Conservation (phyloP, 495 filamentous ascomycete genomes). For the Xylaria intraflava region DNA sequence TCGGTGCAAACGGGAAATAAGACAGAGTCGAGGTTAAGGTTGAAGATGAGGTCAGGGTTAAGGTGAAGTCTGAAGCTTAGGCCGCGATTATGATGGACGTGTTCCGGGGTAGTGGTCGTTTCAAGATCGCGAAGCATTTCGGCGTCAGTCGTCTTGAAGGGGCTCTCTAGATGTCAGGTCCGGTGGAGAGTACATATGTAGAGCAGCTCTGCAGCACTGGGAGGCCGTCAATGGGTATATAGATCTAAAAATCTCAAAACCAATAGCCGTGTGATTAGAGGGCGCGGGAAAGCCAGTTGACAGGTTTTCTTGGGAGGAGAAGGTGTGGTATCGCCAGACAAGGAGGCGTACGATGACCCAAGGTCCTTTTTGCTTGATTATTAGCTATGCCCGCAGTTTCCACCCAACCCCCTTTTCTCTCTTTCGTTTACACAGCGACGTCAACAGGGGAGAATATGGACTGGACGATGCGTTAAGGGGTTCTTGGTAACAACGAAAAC, state of each 20-base stretch:
- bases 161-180: constrained; percentile 8
- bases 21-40: constrained; percentile 13
- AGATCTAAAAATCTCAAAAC: constrained; percentile 8
- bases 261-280: constrained; percentile 18
- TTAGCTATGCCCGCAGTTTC: not conserved
- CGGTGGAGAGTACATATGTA: constrained; percentile 21
- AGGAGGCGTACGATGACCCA: not conserved
- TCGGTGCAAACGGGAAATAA: constrained; percentile 11
- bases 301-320: constrained; percentile 13
- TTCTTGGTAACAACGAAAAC: not conserved
- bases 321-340: constrained; percentile 10
- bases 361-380: not conserved
- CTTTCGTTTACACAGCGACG: not conserved
- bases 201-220: constrained; percentile 17
- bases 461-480: not conserved
- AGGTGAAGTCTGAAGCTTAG: constrained; percentile 2
- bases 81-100: not conserved
- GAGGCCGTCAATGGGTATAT: constrained; percentile 8
- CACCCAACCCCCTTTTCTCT: not conserved
- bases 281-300: constrained; percentile 16
- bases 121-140: constrained; percentile 30
- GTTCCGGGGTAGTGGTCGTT: constrained; percentile 17
- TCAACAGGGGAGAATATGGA: not conserved
- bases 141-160: constrained; percentile 22
- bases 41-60: not conserved